Evolutionary conservation across 2,329 filamentous ascomycete species (phyloP).

Genomic region (Botryotinia calthae): DNA sequence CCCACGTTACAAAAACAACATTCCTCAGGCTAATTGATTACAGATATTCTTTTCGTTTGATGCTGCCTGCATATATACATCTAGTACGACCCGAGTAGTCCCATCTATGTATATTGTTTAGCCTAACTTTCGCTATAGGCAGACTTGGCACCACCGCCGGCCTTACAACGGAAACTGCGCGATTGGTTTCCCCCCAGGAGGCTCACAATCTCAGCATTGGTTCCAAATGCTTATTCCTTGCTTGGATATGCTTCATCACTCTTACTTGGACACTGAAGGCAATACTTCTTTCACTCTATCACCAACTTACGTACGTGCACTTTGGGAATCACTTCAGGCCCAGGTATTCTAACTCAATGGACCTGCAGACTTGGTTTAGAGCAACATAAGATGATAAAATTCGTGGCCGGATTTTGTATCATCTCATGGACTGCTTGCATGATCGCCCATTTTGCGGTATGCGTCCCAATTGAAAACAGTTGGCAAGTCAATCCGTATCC

Average conservation of each 20-base stretch:
- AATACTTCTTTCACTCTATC: slow-evolving; percentile 2
- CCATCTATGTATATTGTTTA: not conserved
- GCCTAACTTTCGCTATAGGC: not conserved
- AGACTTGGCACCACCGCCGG: not conserved
- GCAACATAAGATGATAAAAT: slow-evolving; percentile 6
- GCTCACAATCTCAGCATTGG: not conserved
- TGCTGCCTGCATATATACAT: not conserved
- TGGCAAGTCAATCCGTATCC: slow-evolving; percentile 7
- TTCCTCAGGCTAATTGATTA: not conserved
- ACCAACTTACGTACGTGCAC: not conserved
- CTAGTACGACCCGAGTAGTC: not conserved
- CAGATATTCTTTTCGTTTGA: not conserved
- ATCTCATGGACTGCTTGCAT: not conserved
- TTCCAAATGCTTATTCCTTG: not conserved
- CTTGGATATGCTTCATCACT: slow-evolving; percentile 7
- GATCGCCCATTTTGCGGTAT: not conserved
- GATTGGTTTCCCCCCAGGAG: not conserved
- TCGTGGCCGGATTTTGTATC: not conserved
- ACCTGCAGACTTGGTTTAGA: not conserved
- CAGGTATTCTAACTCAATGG: not conserved
- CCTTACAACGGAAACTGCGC: not conserved
- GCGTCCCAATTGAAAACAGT: not conserved
- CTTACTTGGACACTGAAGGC: slow-evolving; percentile 6
- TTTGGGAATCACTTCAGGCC: no score
- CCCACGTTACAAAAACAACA: no score